Base-by-base conservation (phyloP, 805 yeast genomes). In the Candida patagonica region DNA sequence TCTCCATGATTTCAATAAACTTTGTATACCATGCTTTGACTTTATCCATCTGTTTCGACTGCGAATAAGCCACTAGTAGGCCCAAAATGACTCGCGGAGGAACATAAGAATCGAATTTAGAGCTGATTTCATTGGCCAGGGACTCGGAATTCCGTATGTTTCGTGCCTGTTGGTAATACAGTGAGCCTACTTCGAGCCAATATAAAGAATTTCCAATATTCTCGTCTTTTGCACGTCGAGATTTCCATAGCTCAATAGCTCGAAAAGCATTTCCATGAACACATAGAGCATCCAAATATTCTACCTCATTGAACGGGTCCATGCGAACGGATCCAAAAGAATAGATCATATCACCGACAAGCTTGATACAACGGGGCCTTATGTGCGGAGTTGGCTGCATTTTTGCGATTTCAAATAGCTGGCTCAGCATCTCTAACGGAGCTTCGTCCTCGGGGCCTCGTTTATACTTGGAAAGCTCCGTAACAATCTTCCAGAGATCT, bases 261-360 rank as follows among this genome's bases (percentile, higher is more conserved):
- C 41, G 38, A 22, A 12, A 32, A n/a, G 27, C n/a, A 26, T 47
- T 37, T 6, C 51, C 47, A 10, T 24, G 21, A 9, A 31, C 15
- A 15, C 43, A 30, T 29, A 51, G 23, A 2, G 54, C 43, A 22
- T 46, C 47, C 13, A 51, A 19, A 37, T 50, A 50, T 8, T 44
- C 50, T 3, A 41, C 47, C 30, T 51, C 55, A 37, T 51, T 51
- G 32, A 45, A 41, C 1, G 53, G 48, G 36, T 49, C 54, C 32
- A 51, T 31, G 17, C 54, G 35, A 4, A 41, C 47, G 6, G 27
- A 33, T 9, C 43, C 42, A 24, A 35, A 45, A 4, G 49, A 39
- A 36, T 50, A 49, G 3, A 51, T 38, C 6, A 39, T 43, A 34
- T 50, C 54, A 4, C 55, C 54, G 4, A 42, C 52, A 7, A 42